phyloP scores from a whole-genome alignment of 305 asterid genomes.

The Salvia sclarea region DNA sequence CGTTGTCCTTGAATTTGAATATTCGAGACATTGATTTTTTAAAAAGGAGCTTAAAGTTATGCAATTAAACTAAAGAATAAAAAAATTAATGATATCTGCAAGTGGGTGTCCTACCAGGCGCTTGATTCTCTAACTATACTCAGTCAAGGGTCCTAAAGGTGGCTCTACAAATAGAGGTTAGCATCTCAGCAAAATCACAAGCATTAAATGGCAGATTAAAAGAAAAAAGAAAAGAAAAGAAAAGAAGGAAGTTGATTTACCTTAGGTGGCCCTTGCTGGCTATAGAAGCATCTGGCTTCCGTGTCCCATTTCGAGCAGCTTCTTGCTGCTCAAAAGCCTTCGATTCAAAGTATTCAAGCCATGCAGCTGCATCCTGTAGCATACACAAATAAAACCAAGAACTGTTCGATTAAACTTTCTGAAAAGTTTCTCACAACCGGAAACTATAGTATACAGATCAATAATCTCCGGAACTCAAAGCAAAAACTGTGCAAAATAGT shows the following conservation, averaged over 20 bases:
- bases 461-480: constrained; percentile 6
- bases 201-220: constrained; percentile 21
- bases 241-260: constrained; percentile 39
- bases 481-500: not conserved
- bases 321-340: constrained; percentile 99
- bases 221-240: not conserved
- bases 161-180: not conserved
- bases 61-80: constrained; percentile 2
- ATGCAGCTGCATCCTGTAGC: constrained; percentile 96
- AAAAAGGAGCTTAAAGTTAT: not conserved
- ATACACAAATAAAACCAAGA: constrained; percentile 28
- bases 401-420: constrained; percentile 26
- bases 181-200: constrained; percentile 9
- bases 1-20: constrained; percentile 3
- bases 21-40: too few species aligned
- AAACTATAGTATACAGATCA: constrained; percentile 4
- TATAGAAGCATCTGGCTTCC: constrained; percentile 95
- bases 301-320: constrained; percentile 96
- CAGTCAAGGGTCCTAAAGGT: not conserved
- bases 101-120: not conserved
- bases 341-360: constrained; percentile 98
- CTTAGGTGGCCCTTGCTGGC: constrained; percentile 99
- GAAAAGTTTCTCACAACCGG: constrained; percentile 18
- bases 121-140: constrained; percentile 17
- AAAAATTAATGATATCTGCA: not conserved